These are phyloP conservation scores for Acanthamoeba sp. DNA, from an alignment of 208 protist species.

Conservation along the genomic window DNA sequence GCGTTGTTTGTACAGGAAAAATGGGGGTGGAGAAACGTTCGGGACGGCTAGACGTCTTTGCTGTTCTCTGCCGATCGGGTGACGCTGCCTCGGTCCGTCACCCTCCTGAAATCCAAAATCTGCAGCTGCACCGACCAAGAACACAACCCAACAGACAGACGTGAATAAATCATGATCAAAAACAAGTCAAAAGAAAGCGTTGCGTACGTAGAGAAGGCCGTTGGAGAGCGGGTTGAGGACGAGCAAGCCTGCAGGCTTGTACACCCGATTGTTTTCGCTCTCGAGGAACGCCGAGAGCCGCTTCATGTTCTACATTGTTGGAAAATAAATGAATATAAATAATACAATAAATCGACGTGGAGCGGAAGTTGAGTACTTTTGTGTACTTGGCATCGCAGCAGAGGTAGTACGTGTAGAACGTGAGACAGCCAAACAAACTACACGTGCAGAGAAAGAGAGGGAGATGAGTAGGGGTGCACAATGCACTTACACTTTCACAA, in stretches of 20 bases:
- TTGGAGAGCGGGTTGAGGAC: slow-evolving; percentile 52
- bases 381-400: slow-evolving; percentile 35
- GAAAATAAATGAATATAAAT: too few species aligned
- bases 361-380: background rate
- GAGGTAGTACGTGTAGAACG: slow-evolving; percentile 32
- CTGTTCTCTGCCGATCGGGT: background rate
- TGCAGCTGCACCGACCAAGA: slow-evolving; percentile 13
- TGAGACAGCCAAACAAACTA: slow-evolving; percentile 22
- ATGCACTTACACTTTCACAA: background rate
- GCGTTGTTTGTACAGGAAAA: background rate
- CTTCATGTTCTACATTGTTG: slow-evolving; percentile 13
- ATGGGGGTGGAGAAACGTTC: background rate
- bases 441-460: background rate
- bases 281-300: slow-evolving; percentile 34
- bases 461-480: background rate
- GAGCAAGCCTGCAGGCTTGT: slow-evolving; percentile 22
- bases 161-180: too few species aligned
- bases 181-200: too few species aligned
- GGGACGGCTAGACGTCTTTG: background rate
- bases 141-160: too few species aligned
- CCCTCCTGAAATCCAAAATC: slow-evolving; percentile 22
- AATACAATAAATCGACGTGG: too few species aligned
- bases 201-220: slow-evolving; percentile 61
- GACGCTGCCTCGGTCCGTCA: background rate
- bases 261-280: slow-evolving; percentile 48